Evolutionary conservation across 208 protist genomes (phyloP), one percentile per base, ranked within the genome.

Genomic region (Trypanosoma brucei): DNA sequence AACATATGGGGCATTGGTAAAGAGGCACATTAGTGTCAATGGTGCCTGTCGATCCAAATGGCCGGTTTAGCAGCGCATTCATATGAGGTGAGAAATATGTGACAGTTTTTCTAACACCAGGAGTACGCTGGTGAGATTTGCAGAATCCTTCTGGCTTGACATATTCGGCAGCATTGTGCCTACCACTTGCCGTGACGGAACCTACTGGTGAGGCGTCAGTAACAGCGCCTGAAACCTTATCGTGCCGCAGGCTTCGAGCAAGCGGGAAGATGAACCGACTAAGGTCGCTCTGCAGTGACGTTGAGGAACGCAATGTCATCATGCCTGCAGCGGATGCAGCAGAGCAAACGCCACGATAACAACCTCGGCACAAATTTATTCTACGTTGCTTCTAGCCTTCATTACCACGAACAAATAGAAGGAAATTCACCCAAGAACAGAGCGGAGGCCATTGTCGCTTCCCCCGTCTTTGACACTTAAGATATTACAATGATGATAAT

Each of bases 1-100:
- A 61, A 40, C 68, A 73, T 4, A 73, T 65, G 6, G 68, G 68
- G 46, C 68, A 73, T 30, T 55, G 68, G 39, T 73, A 73, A 0
- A 73, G 68, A 48, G 68, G 68, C 38, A 73, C 48, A 1, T 37
- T 73, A 1, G 46, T 48, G 13, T 62, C 49, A 31, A 65, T 35
- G 30, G 8, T 31, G 22, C 22, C 53, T 8, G 7, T 4, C 6
- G 45, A 54, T 14, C 40, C 35, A 52, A 72, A 44, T 39, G 66
- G 59, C 3, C 54, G 34, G 44, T 67, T 73, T 22, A 73, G 34
- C n/a, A 73, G 34, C 5, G 53, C 30, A 52, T 73, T 73, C 48
- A 67, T 63, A 4, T 55, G 59, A 13, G 39, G 30, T n/a, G 68
- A 57, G 22, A 73, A 67, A 39, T 67, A 63, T 35, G 60, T 73